Evolutionary conservation across 176 grass and related monocot species (phyloP), one percentile per base, ranked within the genome.

Genomic region (Hsuehochloa calcarea): DNA sequence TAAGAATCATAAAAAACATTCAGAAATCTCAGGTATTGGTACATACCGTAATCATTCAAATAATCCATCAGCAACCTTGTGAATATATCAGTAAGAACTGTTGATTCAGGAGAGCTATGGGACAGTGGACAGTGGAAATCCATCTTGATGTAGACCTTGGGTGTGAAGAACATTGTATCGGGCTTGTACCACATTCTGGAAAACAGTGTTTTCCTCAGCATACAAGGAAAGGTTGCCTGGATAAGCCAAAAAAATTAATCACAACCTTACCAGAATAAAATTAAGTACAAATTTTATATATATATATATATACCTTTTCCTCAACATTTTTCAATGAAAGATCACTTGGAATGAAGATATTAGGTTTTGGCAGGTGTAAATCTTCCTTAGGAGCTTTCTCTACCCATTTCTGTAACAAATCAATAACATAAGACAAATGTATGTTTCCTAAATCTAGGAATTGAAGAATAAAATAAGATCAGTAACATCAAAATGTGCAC

Each of bases 131-230:
- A 98, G 26, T 95, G 94, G 79, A 98, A 98, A 83, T 93, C 93
- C 80, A 98, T 90, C 61, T 80, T 93, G 59, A 95, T 80, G 54
- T 76, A 92, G 86, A 84, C 96, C 86, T 93, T 98, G 39, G 96
- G 96, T 49, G 85, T 92, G 89, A 78, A 93, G 75, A 98, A 98
- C 87, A 87, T 89, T 34, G 91, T 89, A 81, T 98, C 93, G 0
- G 93, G 86, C 81, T 98, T 95, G 86, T 93, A 95, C 96, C 96
- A 98, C 82, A 95, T 85, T 88, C 93, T 98, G 7, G 93, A 93
- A 87, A 92, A 93, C 55, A 12, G 15, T 85, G 96, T 92, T 85
- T 92, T 93, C 68, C 96, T 98, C 87, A 93, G 61, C 72, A 98
- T 90, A 51, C 5, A 44, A 73, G 96, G 96, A 80, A 90, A 87